Percentiles rank a stretch among this genome's conserved stretches.
These are phyloP conservation scores for Neospermospora avenae DNA, from an alignment of 2,329 filamentous ascomycete species.

Conservation along the genomic window DNA sequence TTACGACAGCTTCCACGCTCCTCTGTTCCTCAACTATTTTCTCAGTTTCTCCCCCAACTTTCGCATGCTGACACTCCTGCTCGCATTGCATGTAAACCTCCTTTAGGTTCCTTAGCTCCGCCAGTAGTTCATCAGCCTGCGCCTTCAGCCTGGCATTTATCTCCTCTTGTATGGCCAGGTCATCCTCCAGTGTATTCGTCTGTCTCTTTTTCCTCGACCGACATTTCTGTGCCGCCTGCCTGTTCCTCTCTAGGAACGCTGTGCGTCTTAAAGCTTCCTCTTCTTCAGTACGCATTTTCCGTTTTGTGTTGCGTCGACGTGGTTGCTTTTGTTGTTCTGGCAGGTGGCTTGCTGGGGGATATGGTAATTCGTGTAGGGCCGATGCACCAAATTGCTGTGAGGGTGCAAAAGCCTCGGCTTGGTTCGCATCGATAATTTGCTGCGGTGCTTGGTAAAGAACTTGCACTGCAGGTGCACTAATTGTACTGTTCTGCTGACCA, in stretches of 20 bases:
- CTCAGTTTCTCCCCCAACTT: not conserved
- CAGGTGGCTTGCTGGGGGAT: not conserved
- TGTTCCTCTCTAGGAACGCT: conserved; percentile 4
- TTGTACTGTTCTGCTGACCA: not conserved
- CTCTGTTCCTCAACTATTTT: not conserved
- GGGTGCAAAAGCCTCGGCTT: not conserved
- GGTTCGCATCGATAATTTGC: not conserved
- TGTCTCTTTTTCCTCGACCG: conserved; percentile 4
- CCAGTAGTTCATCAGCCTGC: not conserved
- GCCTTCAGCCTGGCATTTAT: not conserved
- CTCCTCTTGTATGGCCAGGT: conserved; percentile 2
- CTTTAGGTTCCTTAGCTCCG: not conserved
- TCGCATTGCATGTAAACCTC: conserved; percentile 3
- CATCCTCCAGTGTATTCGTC: conserved; percentile 6
- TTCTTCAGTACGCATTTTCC: not conserved
- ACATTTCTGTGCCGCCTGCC: conserved; percentile 5
- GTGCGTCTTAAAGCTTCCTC: not conserved
- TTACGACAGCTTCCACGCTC: not conserved
- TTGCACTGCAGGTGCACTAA: not conserved
- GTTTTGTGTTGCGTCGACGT: not conserved
- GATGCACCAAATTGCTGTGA: not conserved
- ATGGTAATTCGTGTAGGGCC: not conserved
- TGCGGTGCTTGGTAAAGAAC: not conserved
- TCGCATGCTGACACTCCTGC: not conserved
- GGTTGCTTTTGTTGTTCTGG: not conserved